Evolutionary conservation across 2,329 filamentous ascomycete species (phyloP).

Genomic region (Microascus cirrosus): DNA sequence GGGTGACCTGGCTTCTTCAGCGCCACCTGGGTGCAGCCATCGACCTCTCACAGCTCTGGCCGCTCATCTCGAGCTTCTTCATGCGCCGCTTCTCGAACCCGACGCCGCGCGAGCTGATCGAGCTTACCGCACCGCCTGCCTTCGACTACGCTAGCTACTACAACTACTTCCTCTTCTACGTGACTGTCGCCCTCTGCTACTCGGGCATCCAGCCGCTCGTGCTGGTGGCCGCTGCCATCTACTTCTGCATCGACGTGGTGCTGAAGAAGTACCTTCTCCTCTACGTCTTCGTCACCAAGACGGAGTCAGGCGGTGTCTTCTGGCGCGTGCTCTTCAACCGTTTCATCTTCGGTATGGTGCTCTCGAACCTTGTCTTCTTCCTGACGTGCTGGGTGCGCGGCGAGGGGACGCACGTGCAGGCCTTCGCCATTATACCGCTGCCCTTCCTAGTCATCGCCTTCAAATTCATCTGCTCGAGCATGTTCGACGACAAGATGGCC

Average conservation of each 20-base stretch:
- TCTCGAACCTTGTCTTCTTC: slow-evolving; percentile 70
- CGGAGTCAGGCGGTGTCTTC: slow-evolving; percentile 84
- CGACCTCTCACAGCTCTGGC: slow-evolving; percentile 82
- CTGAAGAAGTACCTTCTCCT: slow-evolving; percentile 92
- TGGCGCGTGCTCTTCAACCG: slow-evolving; percentile 92
- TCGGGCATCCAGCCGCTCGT: slow-evolving; percentile 78
- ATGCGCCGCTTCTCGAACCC: slow-evolving; percentile 75
- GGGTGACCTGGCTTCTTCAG: slow-evolving; percentile 89
- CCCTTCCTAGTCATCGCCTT: slow-evolving; percentile 70
- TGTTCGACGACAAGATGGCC: slow-evolving; percentile 69
- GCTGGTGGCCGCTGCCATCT: slow-evolving; percentile 74
- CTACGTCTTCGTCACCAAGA: slow-evolving; percentile 95
- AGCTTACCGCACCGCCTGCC: slow-evolving; percentile 79
- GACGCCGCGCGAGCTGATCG: slow-evolving; percentile 83
- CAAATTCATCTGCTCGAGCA: slow-evolving; percentile 70
- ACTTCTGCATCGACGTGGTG: slow-evolving; percentile 78
- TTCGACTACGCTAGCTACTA: slow-evolving; percentile 97
- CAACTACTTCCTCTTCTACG: slow-evolving; percentile 95
- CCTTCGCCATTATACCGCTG: slow-evolving; percentile 61
- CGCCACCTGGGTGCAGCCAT: slow-evolving; percentile 88
- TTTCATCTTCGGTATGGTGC: slow-evolving; percentile 69
- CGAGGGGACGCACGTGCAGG: slow-evolving; percentile 45
- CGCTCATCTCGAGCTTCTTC: slow-evolving; percentile 74
- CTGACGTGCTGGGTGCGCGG: slow-evolving; percentile 64
- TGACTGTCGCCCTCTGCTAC: slow-evolving; percentile 79